Conservation (phyloP, 2,329 filamentous ascomycete genomes). For the Aspergillus amoenus region DNA sequence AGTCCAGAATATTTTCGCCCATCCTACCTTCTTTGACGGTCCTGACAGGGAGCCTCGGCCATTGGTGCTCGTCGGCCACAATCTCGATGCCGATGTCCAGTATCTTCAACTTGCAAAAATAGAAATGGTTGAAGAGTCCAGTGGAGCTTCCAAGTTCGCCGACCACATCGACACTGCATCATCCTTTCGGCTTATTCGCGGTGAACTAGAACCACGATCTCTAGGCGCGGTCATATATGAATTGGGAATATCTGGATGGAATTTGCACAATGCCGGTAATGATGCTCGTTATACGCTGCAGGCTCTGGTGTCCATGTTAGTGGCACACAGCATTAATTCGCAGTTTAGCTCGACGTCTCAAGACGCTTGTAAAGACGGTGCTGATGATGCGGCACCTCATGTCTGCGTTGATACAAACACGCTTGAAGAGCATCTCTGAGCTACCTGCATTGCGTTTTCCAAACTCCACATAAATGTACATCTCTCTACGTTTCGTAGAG, state of each 20-base stretch:
- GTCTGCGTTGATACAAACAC: neutral
- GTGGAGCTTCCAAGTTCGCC: constrained; percentile 43
- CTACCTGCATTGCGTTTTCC: neutral
- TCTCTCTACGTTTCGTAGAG: neutral
- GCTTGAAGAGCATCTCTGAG: neutral
- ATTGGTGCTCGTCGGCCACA: constrained; percentile 78
- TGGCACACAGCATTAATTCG: constrained; percentile 30
- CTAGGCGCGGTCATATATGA: constrained; percentile 63
- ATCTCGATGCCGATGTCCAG: constrained; percentile 64
- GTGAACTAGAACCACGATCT: constrained; percentile 53
- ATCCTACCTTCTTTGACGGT: constrained; percentile 49
- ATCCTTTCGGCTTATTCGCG: constrained; percentile 65
- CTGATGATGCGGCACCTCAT: neutral
- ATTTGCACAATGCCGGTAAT: constrained; percentile 85
- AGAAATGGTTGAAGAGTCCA: constrained; percentile 32
- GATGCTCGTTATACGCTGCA: constrained; percentile 79
- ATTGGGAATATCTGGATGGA: constrained; percentile 61
- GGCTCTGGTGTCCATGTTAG: constrained; percentile 60
- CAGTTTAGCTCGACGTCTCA: neutral
- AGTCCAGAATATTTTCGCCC: constrained; percentile 56
- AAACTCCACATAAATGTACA: too few species aligned
- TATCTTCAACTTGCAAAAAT: constrained; percentile 68
- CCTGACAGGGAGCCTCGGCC: constrained; percentile 55
- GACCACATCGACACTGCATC: constrained; percentile 71
- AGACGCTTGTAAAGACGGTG: neutral